A percentile compares a stretch with the other conserved stretches of the same genome.
These are phyloP conservation scores for Lasiodiplodia sp. DNA, from an alignment of 2,329 filamentous ascomycete genomes.

Conservation along the genomic window DNA sequence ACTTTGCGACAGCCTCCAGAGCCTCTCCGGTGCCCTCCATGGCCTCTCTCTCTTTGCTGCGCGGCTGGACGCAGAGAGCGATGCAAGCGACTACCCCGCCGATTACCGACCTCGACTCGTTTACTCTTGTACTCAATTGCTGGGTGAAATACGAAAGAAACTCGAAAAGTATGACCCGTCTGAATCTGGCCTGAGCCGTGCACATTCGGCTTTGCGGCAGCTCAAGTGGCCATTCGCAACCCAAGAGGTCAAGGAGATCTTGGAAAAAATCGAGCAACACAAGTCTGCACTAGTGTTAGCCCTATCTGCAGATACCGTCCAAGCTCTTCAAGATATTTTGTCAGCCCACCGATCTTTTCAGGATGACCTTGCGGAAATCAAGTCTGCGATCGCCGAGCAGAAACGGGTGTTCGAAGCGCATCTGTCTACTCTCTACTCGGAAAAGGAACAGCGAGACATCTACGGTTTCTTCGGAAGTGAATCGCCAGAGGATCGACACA, in stretches of 20 bases:
- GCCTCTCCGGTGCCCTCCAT: not conserved
- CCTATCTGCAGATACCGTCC: not conserved
- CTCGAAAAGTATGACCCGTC: not conserved
- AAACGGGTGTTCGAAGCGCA: not conserved
- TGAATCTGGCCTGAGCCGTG: not conserved
- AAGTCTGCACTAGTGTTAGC: not conserved
- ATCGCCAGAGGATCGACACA: not conserved
- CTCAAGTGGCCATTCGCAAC: conserved; percentile 8
- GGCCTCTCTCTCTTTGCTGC: not conserved
- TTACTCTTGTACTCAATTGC: not conserved
- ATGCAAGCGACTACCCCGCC: not conserved
- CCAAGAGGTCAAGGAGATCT: not conserved
- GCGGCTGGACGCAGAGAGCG: not conserved
- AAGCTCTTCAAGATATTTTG: not conserved
- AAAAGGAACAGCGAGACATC: not conserved
- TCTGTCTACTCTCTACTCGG: not conserved
- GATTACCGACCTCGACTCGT: not conserved
- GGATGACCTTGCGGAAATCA: not conserved
- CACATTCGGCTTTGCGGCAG: not conserved
- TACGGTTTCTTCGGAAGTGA: not conserved
- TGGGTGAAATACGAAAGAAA: not conserved
- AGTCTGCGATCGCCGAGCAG: not conserved
- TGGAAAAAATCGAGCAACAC: not conserved
- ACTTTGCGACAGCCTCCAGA: not conserved
- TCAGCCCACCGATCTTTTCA: not conserved